phyloP scores from a whole-genome alignment of 1,139 yeast genomes.

The Pichia norvegensis region DNA sequence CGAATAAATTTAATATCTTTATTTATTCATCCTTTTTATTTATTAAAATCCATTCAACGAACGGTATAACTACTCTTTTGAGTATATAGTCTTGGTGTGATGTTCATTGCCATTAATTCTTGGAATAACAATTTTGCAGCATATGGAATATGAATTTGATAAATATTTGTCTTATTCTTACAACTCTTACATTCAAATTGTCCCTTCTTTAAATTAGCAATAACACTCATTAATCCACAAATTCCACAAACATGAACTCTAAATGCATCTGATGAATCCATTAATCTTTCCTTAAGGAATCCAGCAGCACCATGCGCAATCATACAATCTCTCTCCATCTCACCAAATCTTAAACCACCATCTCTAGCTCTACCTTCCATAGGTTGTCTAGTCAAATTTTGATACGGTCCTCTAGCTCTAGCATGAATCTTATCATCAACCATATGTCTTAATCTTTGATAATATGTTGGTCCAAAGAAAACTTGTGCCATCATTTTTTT shows the following conservation, averaged over 20 bases:
- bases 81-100: constrained; percentile 77
- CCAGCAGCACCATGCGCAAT: constrained; percentile 99
- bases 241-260: constrained; percentile 97
- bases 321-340: constrained; percentile 99
- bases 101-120: constrained; percentile 98
- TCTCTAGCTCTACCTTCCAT: constrained; percentile 99
- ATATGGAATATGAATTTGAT: constrained; percentile 94
- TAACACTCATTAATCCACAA: constrained; percentile 96
- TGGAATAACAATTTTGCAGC: constrained; percentile 96
- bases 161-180: constrained; percentile 95
- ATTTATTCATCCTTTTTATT: not conserved
- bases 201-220: constrained; percentile 92
- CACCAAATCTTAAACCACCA: constrained; percentile 99
- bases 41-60: constrained; percentile 14
- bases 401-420: constrained; percentile 98
- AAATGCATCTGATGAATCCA: constrained; percentile 99
- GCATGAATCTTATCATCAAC: constrained; percentile 99
- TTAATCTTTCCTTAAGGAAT: constrained; percentile 89
- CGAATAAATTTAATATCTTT: not conserved
- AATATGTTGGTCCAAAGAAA: constrained; percentile 97
- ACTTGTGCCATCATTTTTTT: constrained; percentile 95
- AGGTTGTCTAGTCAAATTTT: constrained; percentile 96
- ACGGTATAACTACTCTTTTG: constrained; percentile 32
- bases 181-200: constrained; percentile 98
- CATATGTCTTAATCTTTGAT: constrained; percentile 98